phyloP scores from a whole-genome alignment of 2,329 filamentous ascomycete genomes.

The Shiraia bambusicola region DNA sequence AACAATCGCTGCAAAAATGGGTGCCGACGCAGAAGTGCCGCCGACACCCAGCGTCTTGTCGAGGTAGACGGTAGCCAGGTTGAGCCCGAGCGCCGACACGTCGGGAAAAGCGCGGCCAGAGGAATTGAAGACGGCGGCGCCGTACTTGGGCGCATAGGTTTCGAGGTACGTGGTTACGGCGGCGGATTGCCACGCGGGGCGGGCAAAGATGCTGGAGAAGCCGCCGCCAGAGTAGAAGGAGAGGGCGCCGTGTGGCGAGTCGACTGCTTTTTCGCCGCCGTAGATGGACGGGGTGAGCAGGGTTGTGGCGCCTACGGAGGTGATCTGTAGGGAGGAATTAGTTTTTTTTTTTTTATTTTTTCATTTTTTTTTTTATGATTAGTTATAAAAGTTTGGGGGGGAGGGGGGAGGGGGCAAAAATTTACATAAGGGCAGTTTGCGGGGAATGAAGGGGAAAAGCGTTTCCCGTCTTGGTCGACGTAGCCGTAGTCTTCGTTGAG shows the following conservation, averaged over 20 bases:
- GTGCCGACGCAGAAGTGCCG: conserved; percentile 58
- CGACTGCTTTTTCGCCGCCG: conserved; percentile 52
- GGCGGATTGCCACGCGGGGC: conserved; percentile 48
- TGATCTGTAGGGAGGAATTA: conserved; percentile 37
- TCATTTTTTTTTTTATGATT: too few relatives aligned
- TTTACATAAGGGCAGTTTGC: conserved; percentile 63
- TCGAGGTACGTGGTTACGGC: conserved; percentile 15
- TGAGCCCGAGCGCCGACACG: conserved; percentile 58
- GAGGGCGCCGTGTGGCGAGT: conserved; percentile 2
- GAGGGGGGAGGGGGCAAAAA: neutral
- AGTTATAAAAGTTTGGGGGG: neutral
- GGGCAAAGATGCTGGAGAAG: conserved; percentile 51
- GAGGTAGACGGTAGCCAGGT: conserved; percentile 43
- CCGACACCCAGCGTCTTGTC: conserved; percentile 38
- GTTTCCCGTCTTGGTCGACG: conserved; percentile 8
- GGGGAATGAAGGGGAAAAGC: conserved; percentile 62
- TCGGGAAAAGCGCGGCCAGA: conserved; percentile 61
- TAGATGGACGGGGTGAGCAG: conserved; percentile 10
- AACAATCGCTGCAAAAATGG: conserved; percentile 59
- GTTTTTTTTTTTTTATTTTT: too few relatives aligned
- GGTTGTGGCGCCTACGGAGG: conserved; percentile 60
- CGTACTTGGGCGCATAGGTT: conserved; percentile 8
- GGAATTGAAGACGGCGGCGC: conserved; percentile 12
- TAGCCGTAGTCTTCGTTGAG: conserved; percentile 14
- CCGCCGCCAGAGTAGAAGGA: conserved; percentile 40